Evolutionary conservation across 371 early-diverging fungal species (phyloP).

Genomic region (Haplosporangium sp.): DNA sequence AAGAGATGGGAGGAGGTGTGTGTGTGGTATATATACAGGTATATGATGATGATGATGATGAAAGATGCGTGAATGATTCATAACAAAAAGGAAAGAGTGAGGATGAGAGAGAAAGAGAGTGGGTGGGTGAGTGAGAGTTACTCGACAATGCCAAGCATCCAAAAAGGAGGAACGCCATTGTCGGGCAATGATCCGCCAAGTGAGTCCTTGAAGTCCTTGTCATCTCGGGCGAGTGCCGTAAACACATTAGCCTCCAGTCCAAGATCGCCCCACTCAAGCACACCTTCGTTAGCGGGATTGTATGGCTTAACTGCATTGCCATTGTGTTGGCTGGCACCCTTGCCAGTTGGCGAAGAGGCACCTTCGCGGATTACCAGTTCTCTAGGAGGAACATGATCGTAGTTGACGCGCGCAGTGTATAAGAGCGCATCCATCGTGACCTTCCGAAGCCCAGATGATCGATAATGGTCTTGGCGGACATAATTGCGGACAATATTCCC

Average conservation of each 20-base stretch:
- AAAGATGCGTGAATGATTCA: background rate
- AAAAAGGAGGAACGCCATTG: conserved; percentile 51
- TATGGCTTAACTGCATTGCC: conserved; percentile 5
- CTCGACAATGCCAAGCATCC: conserved; percentile 53
- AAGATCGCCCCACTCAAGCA: conserved; percentile 51
- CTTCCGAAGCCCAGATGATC: conserved; percentile 38
- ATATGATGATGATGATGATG: conserved; percentile 2
- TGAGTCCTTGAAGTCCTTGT: conserved; percentile 42
- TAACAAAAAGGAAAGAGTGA: background rate
- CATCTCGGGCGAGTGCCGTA: conserved; percentile 37
- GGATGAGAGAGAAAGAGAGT: background rate
- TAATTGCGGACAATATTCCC: conserved; percentile 54
- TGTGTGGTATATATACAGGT: conserved; percentile 23
- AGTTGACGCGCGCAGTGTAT: conserved; percentile 40
- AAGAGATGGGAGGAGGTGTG: background rate
- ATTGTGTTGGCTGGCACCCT: conserved; percentile 4
- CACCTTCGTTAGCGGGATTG: conserved; percentile 48
- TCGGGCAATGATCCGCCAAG: conserved; percentile 48
- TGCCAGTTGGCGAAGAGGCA: background rate
- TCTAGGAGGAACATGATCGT: conserved; percentile 42
- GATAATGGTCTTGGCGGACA: conserved; percentile 53
- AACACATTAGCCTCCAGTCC: conserved; percentile 48
- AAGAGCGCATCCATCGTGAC: conserved; percentile 49
- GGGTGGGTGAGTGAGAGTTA: conserved; percentile 1
- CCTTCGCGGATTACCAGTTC: conserved; percentile 5